A percentile compares a stretch with the other conserved stretches of the same genome.
Evolutionary conservation across 129 eudicot species (phyloP).

Genomic region (Arctium lappa): DNA sequence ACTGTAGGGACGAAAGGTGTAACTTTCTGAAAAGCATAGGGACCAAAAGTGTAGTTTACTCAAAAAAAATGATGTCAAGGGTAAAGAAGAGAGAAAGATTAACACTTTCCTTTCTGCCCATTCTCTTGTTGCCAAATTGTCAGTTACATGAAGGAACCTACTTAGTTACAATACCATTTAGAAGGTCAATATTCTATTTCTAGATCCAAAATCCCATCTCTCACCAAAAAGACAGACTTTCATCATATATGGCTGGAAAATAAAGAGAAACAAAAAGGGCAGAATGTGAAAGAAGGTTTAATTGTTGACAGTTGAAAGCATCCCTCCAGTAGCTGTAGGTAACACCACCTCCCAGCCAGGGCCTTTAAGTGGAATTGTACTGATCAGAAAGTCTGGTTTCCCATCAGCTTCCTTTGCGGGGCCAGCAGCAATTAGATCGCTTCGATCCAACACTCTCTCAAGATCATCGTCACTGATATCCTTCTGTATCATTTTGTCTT

Average conservation of each 20-base stretch:
- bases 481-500: conserved; percentile 83
- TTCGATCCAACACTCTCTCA: conserved; percentile 74
- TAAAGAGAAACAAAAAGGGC: conserved; percentile 17
- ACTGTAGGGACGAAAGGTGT: no score
- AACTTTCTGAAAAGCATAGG: no score
- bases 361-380: conserved; percentile 71
- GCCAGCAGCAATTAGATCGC: conserved; percentile 51
- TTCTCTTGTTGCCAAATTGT: conserved; percentile 16
- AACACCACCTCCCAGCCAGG: conserved; percentile 99
- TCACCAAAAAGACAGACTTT: neutral
- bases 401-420: conserved; percentile 32
- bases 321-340: conserved; percentile 81
- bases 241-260: neutral
- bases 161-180: neutral
- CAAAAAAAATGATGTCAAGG: neutral
- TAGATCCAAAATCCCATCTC: conserved; percentile 13
- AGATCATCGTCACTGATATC: conserved; percentile 83
- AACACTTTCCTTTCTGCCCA: conserved; percentile 6
- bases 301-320: conserved; percentile 88
- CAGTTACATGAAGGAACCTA: conserved; percentile 13
- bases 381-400: conserved; percentile 20
- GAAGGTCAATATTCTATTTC: neutral
- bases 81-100: neutral
- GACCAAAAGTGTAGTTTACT: no score
- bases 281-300: conserved; percentile 20